Evolutionary conservation across 2,329 filamentous ascomycete species (phyloP).

Genomic region (Didymella lethalis): DNA sequence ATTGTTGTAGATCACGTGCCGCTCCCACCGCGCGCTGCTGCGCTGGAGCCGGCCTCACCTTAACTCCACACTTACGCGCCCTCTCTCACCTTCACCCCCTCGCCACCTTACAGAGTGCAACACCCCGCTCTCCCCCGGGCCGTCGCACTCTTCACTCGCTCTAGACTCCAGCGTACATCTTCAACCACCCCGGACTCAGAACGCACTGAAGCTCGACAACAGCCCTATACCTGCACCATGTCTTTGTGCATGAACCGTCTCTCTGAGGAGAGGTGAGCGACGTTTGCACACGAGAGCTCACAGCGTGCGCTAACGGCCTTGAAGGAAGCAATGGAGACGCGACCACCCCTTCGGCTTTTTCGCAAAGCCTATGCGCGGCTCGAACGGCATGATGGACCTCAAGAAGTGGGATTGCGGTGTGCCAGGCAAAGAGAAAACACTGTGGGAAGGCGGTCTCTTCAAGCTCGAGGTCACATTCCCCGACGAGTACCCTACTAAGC

Average conservation of each 20-base stretch:
- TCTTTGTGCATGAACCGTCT: conserved; percentile 83
- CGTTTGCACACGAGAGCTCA: not conserved
- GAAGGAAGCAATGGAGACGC: conserved; percentile 95
- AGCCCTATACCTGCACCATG: conserved; percentile 60
- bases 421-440: conserved; percentile 93
- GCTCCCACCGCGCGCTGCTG: not conserved
- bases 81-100: conserved; percentile 29
- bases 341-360: conserved; percentile 99
- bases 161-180: not conserved
- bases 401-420: conserved; percentile 98
- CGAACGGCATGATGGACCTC: conserved; percentile 83
- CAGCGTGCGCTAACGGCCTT: conserved; percentile 29
- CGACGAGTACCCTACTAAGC: conserved; percentile 98
- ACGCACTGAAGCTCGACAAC: not conserved
- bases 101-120: conserved; percentile 14
- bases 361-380: conserved; percentile 82
- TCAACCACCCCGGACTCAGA: not conserved
- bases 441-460: conserved; percentile 98
- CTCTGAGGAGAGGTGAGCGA: conserved; percentile 49
- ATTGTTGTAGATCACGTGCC: conserved; percentile 36
- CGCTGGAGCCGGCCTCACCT: conserved; percentile 28
- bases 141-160: not conserved
- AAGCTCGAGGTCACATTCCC: conserved; percentile 93
- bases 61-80: conserved; percentile 4
- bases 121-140: conserved; percentile 3